Evolutionary conservation across 2,329 filamentous ascomycete species (phyloP).

Genomic region (Clarireedia hainanense): DNA sequence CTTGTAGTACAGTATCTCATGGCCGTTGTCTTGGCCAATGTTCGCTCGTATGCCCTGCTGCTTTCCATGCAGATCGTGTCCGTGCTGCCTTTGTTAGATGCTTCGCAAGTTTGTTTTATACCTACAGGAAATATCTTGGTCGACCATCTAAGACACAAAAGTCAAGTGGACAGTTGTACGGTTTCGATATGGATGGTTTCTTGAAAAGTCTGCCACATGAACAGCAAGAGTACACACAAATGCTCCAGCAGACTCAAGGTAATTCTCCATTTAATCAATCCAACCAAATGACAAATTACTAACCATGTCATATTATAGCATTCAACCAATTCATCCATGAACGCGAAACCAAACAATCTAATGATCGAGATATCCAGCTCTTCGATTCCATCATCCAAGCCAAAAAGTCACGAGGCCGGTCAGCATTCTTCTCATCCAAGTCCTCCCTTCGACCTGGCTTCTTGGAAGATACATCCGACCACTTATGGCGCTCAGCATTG

Average conservation of each 20-base stretch:
- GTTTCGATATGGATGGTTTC: slow-evolving; percentile 59
- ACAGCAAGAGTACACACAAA: slow-evolving; percentile 54
- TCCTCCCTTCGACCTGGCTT: slow-evolving; percentile 41
- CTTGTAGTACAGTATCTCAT: slow-evolving; percentile 52
- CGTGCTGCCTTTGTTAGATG: slow-evolving; percentile 58
- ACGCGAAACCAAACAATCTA: slow-evolving; percentile 56
- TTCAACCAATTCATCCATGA: slow-evolving; percentile 85
- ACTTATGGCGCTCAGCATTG: slow-evolving; percentile 67
- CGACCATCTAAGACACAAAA: slow-evolving; percentile 54
- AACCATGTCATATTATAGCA: slow-evolving; percentile 38
- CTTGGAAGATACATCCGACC: slow-evolving; percentile 65
- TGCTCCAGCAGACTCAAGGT: slow-evolving; percentile 63
- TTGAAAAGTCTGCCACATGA: slow-evolving; percentile 57
- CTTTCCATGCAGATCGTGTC: slow-evolving; percentile 54
- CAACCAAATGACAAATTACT: slow-evolving; percentile 29
- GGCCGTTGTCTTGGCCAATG: slow-evolving; percentile 54
- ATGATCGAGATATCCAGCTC: slow-evolving; percentile 60
- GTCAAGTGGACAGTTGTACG: slow-evolving; percentile 49
- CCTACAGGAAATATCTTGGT: slow-evolving; percentile 56
- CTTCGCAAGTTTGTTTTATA: slow-evolving; percentile 58
- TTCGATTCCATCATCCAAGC: slow-evolving; percentile 81
- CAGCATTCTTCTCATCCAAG: slow-evolving; percentile 41
- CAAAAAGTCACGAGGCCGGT: slow-evolving; percentile 58
- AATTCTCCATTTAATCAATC: slow-evolving; percentile 21
- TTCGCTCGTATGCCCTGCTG: slow-evolving; percentile 54